A percentile compares a stretch with the other conserved stretches of the same genome.
phyloP scores from a whole-genome alignment of 1,139 yeast species.

The Hanseniaspora sp. region DNA sequence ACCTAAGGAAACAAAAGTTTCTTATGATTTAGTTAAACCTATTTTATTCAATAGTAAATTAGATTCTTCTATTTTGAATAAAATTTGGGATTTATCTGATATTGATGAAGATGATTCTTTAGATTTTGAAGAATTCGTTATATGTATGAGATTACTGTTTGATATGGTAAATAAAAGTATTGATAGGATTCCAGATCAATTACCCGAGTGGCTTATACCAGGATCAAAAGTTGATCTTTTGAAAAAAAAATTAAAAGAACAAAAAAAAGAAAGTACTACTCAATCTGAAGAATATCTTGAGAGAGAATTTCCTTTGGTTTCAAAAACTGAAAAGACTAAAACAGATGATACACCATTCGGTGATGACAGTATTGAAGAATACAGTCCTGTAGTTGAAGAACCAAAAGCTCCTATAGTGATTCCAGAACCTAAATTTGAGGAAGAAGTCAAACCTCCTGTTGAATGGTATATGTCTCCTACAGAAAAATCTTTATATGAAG shows the following conservation, averaged over 20 bases:
- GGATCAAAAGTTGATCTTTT: constrained; percentile 75
- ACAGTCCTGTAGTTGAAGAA: constrained; percentile 21
- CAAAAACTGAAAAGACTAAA: constrained; percentile 12
- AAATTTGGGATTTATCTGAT: constrained; percentile 87
- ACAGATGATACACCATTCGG: constrained; percentile 22
- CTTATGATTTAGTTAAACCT: constrained; percentile 76
- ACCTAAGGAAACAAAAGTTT: constrained; percentile 65
- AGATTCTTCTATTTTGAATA: constrained; percentile 59
- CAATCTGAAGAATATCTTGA: constrained; percentile 2
- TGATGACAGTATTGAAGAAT: constrained; percentile 26
- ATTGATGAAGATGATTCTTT: constrained; percentile 82
- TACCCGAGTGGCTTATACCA: constrained; percentile 90
- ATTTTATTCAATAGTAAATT: constrained; percentile 83
- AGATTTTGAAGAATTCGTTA: constrained; percentile 95
- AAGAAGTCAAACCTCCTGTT: constrained; percentile 45
- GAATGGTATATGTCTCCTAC: constrained; percentile 95
- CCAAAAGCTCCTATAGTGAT: constrained; percentile 18
- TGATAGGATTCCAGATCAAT: constrained; percentile 49
- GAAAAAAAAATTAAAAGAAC: constrained; percentile 22
- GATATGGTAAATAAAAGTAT: constrained; percentile 75
- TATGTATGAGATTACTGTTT: constrained; percentile 88
- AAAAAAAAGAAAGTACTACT: constrained; percentile 17
- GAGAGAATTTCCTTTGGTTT: background rate
- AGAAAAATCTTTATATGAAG: constrained; percentile 67
- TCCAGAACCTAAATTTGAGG: constrained; percentile 35